Evolutionary conservation across 179 eudicot genomes (phyloP).

Genomic region (Silene coronaria): DNA sequence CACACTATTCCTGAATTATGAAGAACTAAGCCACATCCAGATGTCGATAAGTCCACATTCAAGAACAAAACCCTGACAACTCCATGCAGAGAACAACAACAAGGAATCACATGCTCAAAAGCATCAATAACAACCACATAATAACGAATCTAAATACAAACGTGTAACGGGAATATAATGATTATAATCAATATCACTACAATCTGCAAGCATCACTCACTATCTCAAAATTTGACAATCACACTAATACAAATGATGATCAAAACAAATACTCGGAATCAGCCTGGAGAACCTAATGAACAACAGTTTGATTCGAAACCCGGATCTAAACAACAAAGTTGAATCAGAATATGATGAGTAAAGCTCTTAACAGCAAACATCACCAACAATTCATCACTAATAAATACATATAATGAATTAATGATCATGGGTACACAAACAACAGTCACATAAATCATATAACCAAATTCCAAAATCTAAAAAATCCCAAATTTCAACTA

Average conservation of each 20-base stretch:
- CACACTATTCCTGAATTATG: too few relatives aligned
- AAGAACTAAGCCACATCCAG: too few relatives aligned
- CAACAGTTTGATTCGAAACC: conserved; percentile 1
- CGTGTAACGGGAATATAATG: neutral
- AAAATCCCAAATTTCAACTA: too few relatives aligned
- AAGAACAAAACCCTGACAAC: neutral
- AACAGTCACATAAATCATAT: too few relatives aligned
- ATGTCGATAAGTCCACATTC: neutral
- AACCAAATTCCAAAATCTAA: too few relatives aligned
- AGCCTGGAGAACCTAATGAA: neutral
- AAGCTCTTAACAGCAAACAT: neutral
- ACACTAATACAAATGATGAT: neutral
- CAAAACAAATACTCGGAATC: neutral
- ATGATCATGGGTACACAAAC: neutral
- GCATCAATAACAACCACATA: neutral
- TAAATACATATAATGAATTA: neutral
- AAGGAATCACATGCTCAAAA: neutral
- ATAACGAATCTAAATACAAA: neutral
- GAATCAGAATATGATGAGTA: neutral
- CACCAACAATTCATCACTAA: neutral
- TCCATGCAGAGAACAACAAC: neutral
- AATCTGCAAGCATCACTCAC: neutral
- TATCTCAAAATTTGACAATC: neutral
- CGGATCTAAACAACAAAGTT: conserved; percentile 6
- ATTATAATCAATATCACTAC: neutral